Evolutionary conservation across 2,329 filamentous ascomycete genomes (phyloP), one percentile per base, ranked within the genome.

Genomic region (Acrodontium crateriforme): DNA sequence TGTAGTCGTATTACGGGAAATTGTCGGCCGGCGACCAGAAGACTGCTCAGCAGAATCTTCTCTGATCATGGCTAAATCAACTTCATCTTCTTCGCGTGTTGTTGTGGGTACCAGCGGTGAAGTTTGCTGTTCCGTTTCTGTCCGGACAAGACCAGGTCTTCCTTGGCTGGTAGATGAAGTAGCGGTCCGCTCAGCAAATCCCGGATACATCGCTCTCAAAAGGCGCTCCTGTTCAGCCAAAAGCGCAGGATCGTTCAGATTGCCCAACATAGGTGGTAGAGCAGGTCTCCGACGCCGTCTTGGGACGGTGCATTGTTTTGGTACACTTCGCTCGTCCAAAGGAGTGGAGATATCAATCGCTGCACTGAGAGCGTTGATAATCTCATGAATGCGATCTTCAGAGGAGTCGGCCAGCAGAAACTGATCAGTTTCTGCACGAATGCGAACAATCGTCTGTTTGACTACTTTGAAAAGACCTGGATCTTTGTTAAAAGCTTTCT

Each of bases 371-470:
- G 62, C 61, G 44, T 81, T 73, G 2, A 82, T 56, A 74, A 78
- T 79, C 27, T 65, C 64, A 35, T 80, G 63, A 48, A 82, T 78
- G 1, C 64, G 69, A 31, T 71, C 66, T 29, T 80, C 59, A 27
- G 72, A 67, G 28, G 69, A 57, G 38, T 75, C 76, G 2, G 74
- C 74, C 6, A 84, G 55, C 12, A 84, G 55, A 34, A 84, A 74
- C 45, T 84, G 79, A 40, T 84, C 76, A 2, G 72, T 71, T 52
- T 84, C 78, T 17, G 73, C 67, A 16, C 79, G 67, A 34, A 84
- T 48, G n/a, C 78, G 71, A 35, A 84, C 71, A 9, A 78, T 74
- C 48, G 76, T 75, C 36, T 65, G 60, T 5, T 52, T 45, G 9
- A 59, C 50, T 1, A 54, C 47, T 32, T 57, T 54, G 42, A 63